Percentiles rank a stretch among this genome's conserved stretches.
Evolutionary conservation across 495 filamentous ascomycete genomes (phyloP).

Genomic region (Daldinia grandis): DNA sequence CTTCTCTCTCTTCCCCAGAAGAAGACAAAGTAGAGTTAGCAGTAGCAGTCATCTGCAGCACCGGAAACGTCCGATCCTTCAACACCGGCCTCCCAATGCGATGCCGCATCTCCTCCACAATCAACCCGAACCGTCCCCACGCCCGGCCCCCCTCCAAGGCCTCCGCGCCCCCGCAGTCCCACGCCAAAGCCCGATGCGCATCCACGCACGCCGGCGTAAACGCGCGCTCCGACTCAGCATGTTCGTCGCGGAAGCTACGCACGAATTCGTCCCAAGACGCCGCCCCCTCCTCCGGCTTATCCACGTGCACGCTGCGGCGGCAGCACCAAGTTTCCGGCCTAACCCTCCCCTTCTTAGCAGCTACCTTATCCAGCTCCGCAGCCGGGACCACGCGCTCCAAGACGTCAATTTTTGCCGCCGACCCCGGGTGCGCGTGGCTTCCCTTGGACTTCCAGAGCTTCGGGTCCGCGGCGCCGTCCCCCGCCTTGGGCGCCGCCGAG

Average conservation of each 20-base stretch:
- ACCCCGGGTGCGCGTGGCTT: conserved; percentile 56
- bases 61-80: conserved; percentile 64
- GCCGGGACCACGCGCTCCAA: conserved; percentile 53
- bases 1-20: no score
- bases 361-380: conserved; percentile 45
- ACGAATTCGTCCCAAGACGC: conserved; percentile 74
- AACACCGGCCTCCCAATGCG: conserved; percentile 59
- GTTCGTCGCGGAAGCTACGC: conserved; percentile 64
- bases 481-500: conserved; percentile 50
- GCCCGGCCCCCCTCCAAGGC: conserved; percentile 46
- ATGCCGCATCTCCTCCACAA: conserved; percentile 60
- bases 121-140: conserved; percentile 62
- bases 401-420: conserved; percentile 57
- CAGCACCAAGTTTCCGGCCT: conserved; percentile 72
- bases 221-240: conserved; percentile 72
- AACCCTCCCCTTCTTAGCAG: conserved; percentile 16
- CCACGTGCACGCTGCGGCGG: conserved; percentile 68
- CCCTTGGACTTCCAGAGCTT: conserved; percentile 56
- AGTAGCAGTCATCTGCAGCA: conserved; percentile 54
- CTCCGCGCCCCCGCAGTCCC: conserved; percentile 58
- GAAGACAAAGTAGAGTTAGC: no score
- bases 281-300: conserved; percentile 62
- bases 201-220: conserved; percentile 76
- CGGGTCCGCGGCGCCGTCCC: conserved; percentile 43
- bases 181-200: conserved; percentile 60